A percentile compares a stretch with the other conserved stretches of the same genome.
Evolutionary conservation across 352 stramenopile genomes (phyloP).

Genomic region (Globisporangium splendens): DNA sequence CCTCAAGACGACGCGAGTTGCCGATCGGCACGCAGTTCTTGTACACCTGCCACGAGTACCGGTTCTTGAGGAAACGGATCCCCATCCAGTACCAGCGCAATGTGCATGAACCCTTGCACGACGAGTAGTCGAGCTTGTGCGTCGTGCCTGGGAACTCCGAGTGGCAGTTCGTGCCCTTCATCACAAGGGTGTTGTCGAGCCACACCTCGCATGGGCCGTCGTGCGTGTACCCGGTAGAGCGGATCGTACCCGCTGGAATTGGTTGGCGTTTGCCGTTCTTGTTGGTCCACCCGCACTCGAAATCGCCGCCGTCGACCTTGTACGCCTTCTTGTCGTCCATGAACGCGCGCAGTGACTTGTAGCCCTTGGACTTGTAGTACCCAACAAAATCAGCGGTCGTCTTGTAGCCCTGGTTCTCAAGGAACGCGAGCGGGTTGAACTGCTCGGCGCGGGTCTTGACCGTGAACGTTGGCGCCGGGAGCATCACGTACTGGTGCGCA

Average conservation of each 20-base stretch:
- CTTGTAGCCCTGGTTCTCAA: constrained; percentile 44
- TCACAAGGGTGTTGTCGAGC: constrained; percentile 34
- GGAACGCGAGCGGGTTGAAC: constrained; percentile 42
- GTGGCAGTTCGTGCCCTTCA: constrained; percentile 35
- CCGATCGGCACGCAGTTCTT: constrained; percentile 31
- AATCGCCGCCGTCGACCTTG: constrained; percentile 17
- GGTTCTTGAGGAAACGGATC: constrained; percentile 36
- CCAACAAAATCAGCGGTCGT: constrained; percentile 35
- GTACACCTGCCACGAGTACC: constrained; percentile 60
- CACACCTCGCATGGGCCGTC: constrained; percentile 42
- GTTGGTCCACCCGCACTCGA: constrained; percentile 33
- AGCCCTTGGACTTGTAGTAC: constrained; percentile 16
- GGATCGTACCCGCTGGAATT: constrained; percentile 24
- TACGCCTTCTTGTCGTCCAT: constrained; percentile 17
- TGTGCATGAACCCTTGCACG: constrained; percentile 30
- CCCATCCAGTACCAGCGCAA: constrained; percentile 43
- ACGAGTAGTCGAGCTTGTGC: constrained; percentile 34
- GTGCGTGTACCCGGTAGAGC: constrained; percentile 48
- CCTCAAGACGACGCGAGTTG: constrained; percentile 1
- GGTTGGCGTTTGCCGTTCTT: constrained; percentile 21
- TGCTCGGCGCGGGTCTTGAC: constrained; percentile 29
- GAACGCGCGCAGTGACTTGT: constrained; percentile 13
- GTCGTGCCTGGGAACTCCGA: constrained; percentile 29
- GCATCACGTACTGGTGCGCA: constrained; percentile 33
- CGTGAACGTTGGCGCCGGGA: constrained; percentile 34